Evolutionary conservation across 805 yeast genomes (phyloP).

Genomic region (Suhomyces prunicola): DNA sequence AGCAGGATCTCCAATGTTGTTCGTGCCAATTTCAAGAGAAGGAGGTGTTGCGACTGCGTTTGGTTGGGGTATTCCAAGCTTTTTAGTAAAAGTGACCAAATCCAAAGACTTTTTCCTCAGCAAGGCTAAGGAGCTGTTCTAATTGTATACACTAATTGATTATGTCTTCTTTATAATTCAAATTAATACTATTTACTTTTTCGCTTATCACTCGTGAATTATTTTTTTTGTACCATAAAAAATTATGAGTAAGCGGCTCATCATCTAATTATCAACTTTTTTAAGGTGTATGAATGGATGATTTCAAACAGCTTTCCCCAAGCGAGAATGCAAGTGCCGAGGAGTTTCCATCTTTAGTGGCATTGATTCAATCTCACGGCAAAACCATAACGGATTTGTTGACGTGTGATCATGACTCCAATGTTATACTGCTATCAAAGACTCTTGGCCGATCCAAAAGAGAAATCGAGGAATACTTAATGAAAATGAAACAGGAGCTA

Average conservation of each 20-base stretch:
- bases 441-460: conserved; percentile 22
- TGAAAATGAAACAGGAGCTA: conserved; percentile 8
- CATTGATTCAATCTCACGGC: conserved; percentile 21
- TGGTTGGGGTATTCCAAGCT: conserved; percentile 29
- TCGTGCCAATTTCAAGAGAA: conserved; percentile 31
- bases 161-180: not conserved
- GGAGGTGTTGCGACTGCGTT: conserved; percentile 35
- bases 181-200: not conserved
- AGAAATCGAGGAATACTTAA: conserved; percentile 23
- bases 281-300: conserved; percentile 18
- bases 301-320: conserved; percentile 19
- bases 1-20: conserved; percentile 12
- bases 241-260: not conserved
- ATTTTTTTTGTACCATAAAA: not conserved
- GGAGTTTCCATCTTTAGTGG: conserved; percentile 14
- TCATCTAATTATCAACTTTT: not conserved
- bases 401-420: conserved; percentile 9
- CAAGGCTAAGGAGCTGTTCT: conserved; percentile 11
- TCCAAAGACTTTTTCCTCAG: conserved; percentile 26
- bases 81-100: conserved; percentile 25
- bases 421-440: conserved; percentile 17
- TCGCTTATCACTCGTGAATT: not conserved
- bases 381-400: conserved; percentile 25
- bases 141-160: not conserved
- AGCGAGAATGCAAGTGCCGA: conserved; percentile 7